These are phyloP conservation scores for Erodium moschatum DNA, from an alignment of 441 rosid genomes.

Conservation along the genomic window DNA sequence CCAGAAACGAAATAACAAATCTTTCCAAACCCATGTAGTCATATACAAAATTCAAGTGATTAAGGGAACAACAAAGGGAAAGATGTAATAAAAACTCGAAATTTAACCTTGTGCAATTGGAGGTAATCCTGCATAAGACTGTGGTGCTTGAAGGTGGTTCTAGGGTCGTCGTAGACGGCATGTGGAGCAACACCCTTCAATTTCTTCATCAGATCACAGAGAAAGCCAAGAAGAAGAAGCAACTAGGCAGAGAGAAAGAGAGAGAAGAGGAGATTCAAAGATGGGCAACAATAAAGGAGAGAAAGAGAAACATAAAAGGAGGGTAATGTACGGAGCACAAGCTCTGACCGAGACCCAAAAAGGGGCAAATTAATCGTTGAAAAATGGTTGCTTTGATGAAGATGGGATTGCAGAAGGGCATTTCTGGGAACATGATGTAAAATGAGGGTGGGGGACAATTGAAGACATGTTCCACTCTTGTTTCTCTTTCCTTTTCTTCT, in stretches of 20 bases:
- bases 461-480: neutral
- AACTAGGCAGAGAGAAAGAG: neutral
- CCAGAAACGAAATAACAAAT: neutral
- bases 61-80: constrained; percentile 17
- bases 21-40: constrained; percentile 2
- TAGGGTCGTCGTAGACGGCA: constrained; percentile 15
- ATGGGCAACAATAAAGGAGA: neutral
- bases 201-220: constrained; percentile 44
- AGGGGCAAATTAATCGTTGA: constrained; percentile 16
- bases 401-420: constrained; percentile 60
- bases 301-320: neutral
- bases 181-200: constrained; percentile 29
- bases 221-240: too few species aligned
- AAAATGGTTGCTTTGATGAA: too few species aligned
- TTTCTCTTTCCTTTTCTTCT: constrained; percentile 7
- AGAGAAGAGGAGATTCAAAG: neutral
- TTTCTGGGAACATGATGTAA: constrained; percentile 39
- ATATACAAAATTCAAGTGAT: neutral
- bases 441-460: constrained; percentile 27
- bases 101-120: constrained; percentile 47
- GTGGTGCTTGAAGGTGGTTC: constrained; percentile 42
- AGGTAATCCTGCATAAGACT: constrained; percentile 56
- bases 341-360: constrained; percentile 66
- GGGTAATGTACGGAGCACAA: neutral
- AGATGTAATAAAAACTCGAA: too few species aligned